Percentiles rank a stretch among this genome's conserved stretches.
Conservation (phyloP, 352 stramenopile species). For the Phytophthora megakarya region DNA sequence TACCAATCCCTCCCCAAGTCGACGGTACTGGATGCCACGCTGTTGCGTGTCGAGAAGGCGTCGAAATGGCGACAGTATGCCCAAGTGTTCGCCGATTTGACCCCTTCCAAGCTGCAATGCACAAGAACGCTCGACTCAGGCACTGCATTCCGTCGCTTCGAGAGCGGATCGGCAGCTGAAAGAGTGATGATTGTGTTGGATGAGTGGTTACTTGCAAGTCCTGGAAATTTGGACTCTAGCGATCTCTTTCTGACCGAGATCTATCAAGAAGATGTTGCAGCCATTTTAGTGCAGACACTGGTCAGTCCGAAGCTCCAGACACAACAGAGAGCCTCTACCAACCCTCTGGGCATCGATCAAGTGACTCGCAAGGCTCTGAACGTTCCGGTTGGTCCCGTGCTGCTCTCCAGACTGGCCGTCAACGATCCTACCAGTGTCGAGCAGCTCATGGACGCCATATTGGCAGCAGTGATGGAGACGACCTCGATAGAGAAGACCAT, state of each 20-base stretch:
- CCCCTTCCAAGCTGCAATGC: conserved; percentile 31
- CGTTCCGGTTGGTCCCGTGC: conserved; percentile 44
- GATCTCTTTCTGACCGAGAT: conserved; percentile 63
- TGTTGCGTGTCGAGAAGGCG: conserved; percentile 45
- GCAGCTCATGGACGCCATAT: conserved; percentile 43
- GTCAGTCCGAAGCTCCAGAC: conserved; percentile 39
- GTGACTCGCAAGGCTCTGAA: conserved; percentile 31
- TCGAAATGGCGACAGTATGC: conserved; percentile 54
- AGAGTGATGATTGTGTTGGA: conserved; percentile 46
- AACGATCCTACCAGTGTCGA: conserved; percentile 56
- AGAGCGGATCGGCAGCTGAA: conserved; percentile 38
- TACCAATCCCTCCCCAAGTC: neutral
- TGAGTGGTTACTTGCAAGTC: conserved; percentile 33
- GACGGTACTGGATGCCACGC: conserved; percentile 23
- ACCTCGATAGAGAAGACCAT: conserved; percentile 25
- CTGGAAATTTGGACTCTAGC: conserved; percentile 30
- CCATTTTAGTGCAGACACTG: conserved; percentile 52
- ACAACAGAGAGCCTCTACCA: conserved; percentile 16
- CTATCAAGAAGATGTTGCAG: conserved; percentile 60
- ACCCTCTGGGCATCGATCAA: conserved; percentile 12
- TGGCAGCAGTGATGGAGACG: conserved; percentile 34
- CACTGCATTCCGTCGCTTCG: conserved; percentile 55
- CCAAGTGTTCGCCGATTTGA: conserved; percentile 38
- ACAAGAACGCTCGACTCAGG: conserved; percentile 5
- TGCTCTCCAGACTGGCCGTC: conserved; percentile 50